phyloP scores from a whole-genome alignment of 2,329 filamentous ascomycete species.

The Fusarium stilboides region DNA sequence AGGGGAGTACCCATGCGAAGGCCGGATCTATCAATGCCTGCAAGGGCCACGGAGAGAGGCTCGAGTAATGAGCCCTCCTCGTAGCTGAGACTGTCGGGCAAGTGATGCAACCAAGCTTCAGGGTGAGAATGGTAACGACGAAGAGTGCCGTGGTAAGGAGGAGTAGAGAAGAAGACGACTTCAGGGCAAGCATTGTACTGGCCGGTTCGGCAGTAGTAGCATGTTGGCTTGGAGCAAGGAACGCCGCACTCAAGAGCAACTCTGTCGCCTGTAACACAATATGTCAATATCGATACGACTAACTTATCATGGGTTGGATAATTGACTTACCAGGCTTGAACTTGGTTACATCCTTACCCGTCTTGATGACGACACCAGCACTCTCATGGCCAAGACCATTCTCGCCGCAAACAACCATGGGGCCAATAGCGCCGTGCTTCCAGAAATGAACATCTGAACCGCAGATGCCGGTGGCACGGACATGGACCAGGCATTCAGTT shows the following conservation, averaged over 20 bases:
- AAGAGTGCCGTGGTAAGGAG: constrained; percentile 57
- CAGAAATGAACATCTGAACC: constrained; percentile 62
- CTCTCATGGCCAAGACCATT: constrained; percentile 35
- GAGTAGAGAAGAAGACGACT: constrained; percentile 59
- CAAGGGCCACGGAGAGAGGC: constrained; percentile 63
- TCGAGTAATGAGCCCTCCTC: constrained; percentile 57
- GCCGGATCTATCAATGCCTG: constrained; percentile 57
- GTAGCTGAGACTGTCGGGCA: constrained; percentile 54
- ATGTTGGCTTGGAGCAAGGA: constrained; percentile 53
- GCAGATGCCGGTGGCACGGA: constrained; percentile 80
- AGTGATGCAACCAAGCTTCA: constrained; percentile 56
- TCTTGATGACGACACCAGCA: constrained; percentile 21
- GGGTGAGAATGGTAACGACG: constrained; percentile 55
- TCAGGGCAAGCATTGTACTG: constrained; percentile 59
- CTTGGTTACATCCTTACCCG: too few relatives aligned
- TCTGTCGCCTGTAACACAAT: not conserved
- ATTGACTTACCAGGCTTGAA: too few relatives aligned
- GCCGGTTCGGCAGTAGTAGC: constrained; percentile 55
- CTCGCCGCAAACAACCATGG: constrained; percentile 47
- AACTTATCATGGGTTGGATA: too few relatives aligned
- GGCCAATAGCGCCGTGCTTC: constrained; percentile 55
- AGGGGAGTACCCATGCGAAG: constrained; percentile 58
- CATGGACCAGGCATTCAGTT: constrained; percentile 61
- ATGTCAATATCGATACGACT: too few relatives aligned
- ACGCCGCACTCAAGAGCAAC: constrained; percentile 52